Conservation (phyloP, 2,329 filamentous ascomycete species). For the Paramyrothecium sp. region DNA sequence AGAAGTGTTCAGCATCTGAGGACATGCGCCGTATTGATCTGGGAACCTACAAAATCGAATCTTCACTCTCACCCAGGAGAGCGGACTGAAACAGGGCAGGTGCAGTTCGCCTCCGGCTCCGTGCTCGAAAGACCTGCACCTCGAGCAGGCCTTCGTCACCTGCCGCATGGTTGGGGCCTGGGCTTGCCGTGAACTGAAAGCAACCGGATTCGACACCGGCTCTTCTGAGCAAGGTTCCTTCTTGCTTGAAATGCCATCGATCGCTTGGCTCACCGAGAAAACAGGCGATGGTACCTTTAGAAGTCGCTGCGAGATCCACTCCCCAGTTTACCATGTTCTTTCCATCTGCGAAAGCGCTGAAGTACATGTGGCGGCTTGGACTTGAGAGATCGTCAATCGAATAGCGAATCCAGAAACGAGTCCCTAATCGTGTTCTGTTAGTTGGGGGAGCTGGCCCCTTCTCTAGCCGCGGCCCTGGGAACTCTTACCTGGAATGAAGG, state of each 20-base stretch:
- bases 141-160: neutral
- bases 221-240: conserved; percentile 27
- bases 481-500: too few relatives aligned
- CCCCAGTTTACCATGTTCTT: conserved; percentile 53
- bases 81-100: too few relatives aligned
- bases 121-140: too few relatives aligned
- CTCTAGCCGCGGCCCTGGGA: too few relatives aligned
- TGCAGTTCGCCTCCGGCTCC: too few relatives aligned
- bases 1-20: conserved; percentile 7
- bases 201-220: neutral
- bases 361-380: conserved; percentile 44
- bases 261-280: conserved; percentile 48
- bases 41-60: too few relatives aligned
- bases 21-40: too few relatives aligned
- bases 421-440: conserved; percentile 31
- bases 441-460: neutral
- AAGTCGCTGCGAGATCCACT: conserved; percentile 33
- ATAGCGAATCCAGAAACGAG: conserved; percentile 54
- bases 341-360: conserved; percentile 56
- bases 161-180: neutral
- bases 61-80: too few relatives aligned
- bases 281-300: conserved; percentile 38
- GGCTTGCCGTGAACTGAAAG: neutral
- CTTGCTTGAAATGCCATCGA: conserved; percentile 34
- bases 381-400: conserved; percentile 31